phyloP scores from a whole-genome alignment of 1,139 yeast genomes.

The Yamadazyma sp. region DNA sequence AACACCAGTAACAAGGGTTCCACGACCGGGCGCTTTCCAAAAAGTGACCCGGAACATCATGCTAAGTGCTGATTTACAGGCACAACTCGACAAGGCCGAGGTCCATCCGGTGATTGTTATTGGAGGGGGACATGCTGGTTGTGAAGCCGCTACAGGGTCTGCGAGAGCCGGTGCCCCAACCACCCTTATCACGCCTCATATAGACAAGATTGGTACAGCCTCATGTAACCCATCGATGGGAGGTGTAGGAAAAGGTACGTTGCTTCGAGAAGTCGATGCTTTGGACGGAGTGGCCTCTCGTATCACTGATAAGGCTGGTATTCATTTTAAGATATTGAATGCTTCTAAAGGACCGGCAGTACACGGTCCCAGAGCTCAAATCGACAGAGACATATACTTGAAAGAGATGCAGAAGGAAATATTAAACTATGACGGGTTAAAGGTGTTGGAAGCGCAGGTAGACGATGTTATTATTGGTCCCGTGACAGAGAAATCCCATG shows the following conservation, averaged over 20 bases:
- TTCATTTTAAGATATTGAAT: conserved; percentile 85
- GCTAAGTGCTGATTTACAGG: conserved; percentile 40
- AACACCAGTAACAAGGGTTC: neutral
- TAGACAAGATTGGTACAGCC: conserved; percentile 82
- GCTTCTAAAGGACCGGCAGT: conserved; percentile 94
- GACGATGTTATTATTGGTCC: conserved; percentile 78
- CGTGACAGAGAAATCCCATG: conserved; percentile 17
- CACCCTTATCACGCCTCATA: conserved; percentile 72
- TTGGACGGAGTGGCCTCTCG: conserved; percentile 87
- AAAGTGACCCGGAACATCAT: conserved; percentile 18
- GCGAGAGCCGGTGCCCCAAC: conserved; percentile 82
- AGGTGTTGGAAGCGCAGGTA: conserved; percentile 72
- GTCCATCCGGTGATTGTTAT: conserved; percentile 75
- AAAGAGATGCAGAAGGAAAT: conserved; percentile 76
- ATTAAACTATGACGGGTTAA: conserved; percentile 56
- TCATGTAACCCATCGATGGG: conserved; percentile 98
- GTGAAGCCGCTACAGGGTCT: conserved; percentile 94
- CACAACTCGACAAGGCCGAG: conserved; percentile 29
- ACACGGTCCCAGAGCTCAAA: conserved; percentile 98
- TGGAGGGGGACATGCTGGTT: conserved; percentile 99
- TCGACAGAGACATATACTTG: conserved; percentile 79
- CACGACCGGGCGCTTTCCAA: neutral
- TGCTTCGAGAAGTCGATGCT: conserved; percentile 91
- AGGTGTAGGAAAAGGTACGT: conserved; percentile 96
- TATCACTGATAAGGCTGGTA: conserved; percentile 89